Evolutionary conservation across 352 stramenopile species (phyloP), one percentile per base, ranked within the genome.

Genomic region (Phytophthora hybrid): DNA sequence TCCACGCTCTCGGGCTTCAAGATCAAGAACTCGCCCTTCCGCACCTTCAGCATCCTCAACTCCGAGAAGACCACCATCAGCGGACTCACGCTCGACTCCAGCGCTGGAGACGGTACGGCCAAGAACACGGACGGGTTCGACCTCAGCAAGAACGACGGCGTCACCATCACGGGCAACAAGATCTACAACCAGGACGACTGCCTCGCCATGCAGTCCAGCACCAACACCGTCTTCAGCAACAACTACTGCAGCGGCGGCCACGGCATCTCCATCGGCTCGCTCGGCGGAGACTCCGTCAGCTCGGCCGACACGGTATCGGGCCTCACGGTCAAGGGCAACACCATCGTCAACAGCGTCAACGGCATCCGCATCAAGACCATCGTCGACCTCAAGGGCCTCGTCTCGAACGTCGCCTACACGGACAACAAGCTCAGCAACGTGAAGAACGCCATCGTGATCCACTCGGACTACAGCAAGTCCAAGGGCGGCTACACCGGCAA

Each of bases 351-450:
- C 23, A 26, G 47, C 60, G 60, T 67, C 34, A 67, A 67, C 60
- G 66, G 67, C 68, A 63, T 78, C 46, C 74, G 75, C 54, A 81
- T 81, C 71, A 81, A 81, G 71, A 79, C 75, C 31, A 76, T 82
- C 63, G 47, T 76, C 7, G 67, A 52, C 34, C 53, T 65, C 52
- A 60, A 82, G 52, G 75, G 66, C n/a, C 41, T 74, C 54, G 75
- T 82, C 37, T 63, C 51, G 2, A 37, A 68, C 57, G 44, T 68
- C 62, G 74, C 19, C n/a, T 76, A 79, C 71, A 63, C 53, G 0
- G 19, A 71, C 64, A 81, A 78, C 71, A 59, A 57, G 26, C 71
- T 59, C 16, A 53, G 31, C 18, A 67, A 67, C 34, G 60, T 66
- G 10, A 60, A 67, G 60, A 67, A 67, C 21, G 60, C 60, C 49